Percentiles rank a stretch among this genome's conserved stretches.
Conservation (phyloP, 768 basidiomycete genomes). For the Pleurotus sapidus region DNA sequence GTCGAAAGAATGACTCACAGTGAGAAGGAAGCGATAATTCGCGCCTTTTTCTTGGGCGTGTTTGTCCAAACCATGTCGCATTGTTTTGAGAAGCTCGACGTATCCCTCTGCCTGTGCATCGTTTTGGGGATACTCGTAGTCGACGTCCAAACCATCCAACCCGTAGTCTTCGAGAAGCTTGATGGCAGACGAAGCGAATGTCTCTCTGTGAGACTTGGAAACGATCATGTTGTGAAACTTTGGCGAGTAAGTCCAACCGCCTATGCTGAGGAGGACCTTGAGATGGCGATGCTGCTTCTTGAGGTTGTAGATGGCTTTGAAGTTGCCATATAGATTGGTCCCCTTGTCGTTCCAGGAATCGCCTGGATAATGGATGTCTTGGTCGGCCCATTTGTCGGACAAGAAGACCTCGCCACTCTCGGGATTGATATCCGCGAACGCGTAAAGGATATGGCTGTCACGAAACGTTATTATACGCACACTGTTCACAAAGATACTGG, state of each 20-base stretch:
- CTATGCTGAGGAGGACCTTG: slow-evolving; percentile 84
- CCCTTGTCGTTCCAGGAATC: slow-evolving; percentile 95
- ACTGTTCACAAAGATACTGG: slow-evolving; percentile 1
- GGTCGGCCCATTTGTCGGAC: slow-evolving; percentile 93
- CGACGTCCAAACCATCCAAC: slow-evolving; percentile 87
- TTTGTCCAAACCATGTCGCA: slow-evolving; percentile 71
- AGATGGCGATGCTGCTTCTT: slow-evolving; percentile 85
- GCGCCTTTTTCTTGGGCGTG: slow-evolving; percentile 60
- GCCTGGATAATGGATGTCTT: slow-evolving; percentile 94
- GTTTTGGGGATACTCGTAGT: slow-evolving; percentile 90
- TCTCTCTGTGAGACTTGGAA: slow-evolving; percentile 54
- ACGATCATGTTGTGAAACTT: slow-evolving; percentile 83
- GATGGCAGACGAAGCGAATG: slow-evolving; percentile 81
- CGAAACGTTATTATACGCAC: slow-evolving; percentile 7
- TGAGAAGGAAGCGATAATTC: slow-evolving; percentile 66
- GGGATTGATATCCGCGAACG: slow-evolving; percentile 85
- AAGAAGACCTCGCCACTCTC: slow-evolving; percentile 85
- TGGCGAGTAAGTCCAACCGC: slow-evolving; percentile 93
- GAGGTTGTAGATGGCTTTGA: slow-evolving; percentile 89
- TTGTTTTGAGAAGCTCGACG: slow-evolving; percentile 73
- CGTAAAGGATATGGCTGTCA: slow-evolving; percentile 81
- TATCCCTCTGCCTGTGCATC: slow-evolving; percentile 80
- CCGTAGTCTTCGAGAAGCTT: slow-evolving; percentile 88
- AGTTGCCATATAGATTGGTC: slow-evolving; percentile 91
- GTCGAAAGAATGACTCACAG: slow-evolving; percentile 42